Percentiles rank a stretch among this genome's conserved stretches.
phyloP scores from a whole-genome alignment of 176 grass and related monocot genomes.

The Saccharum officinarum region DNA sequence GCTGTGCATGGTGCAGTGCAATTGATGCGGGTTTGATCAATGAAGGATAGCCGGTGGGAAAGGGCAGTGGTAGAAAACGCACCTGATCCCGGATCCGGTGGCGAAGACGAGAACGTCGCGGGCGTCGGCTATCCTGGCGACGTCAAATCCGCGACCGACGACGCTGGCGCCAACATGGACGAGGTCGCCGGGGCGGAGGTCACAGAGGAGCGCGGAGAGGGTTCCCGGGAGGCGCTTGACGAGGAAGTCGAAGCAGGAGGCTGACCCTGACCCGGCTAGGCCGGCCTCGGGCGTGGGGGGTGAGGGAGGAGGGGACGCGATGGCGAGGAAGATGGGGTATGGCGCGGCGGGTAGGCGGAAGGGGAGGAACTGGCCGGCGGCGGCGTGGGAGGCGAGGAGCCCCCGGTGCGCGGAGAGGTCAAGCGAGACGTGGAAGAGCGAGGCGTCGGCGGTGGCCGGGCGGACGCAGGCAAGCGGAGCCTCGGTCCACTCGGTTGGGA shows the following conservation, averaged over 20 bases:
- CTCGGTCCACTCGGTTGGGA: conserved; percentile 58
- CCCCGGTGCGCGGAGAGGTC: conserved; percentile 52
- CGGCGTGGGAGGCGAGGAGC: conserved; percentile 61
- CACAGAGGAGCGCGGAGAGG: conserved; percentile 59
- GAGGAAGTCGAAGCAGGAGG: conserved; percentile 54
- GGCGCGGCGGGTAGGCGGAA: conserved; percentile 44
- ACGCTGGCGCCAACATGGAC: conserved; percentile 53
- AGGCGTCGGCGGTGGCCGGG: conserved; percentile 63
- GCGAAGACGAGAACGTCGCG: conserved; percentile 62
- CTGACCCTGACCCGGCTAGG: neutral
- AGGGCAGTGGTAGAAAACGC: neutral
- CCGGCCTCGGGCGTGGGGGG: neutral
- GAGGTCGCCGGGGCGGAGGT: conserved; percentile 48
- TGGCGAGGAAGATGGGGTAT: conserved; percentile 75
- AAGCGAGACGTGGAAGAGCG: conserved; percentile 75
- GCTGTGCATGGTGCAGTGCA: neutral
- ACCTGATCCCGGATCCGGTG: conserved; percentile 88
- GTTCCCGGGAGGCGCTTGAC: conserved; percentile 68
- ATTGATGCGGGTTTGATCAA: neutral
- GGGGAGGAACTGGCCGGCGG: conserved; percentile 85
- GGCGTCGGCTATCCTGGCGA: conserved; percentile 38
- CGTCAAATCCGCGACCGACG: conserved; percentile 61
- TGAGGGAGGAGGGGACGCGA: conserved; percentile 53
- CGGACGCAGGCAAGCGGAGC: conserved; percentile 54
- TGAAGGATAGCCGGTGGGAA: neutral